Base-by-base conservation (phyloP, 192 early-diverging fungal genomes). In the Spizellomyces sp. region DNA sequence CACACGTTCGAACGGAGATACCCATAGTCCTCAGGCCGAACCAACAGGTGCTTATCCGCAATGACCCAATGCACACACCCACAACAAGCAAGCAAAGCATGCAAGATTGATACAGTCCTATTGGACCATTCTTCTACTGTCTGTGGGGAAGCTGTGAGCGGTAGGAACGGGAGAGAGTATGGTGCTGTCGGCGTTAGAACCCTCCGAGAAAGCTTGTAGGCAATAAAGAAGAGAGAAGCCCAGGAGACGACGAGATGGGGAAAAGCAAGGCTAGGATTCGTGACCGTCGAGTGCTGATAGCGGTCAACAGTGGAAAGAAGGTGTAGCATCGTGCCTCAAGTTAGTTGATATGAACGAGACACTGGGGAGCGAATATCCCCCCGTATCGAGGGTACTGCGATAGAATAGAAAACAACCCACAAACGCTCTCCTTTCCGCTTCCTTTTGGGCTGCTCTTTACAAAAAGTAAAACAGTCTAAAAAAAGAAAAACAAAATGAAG, bases 91-190 rank as follows among this genome's bases (percentile, higher is more conserved):
- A 70, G 42, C 9, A 45, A 7, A 10, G 68, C 68, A 59, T 70
- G 68, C 19, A 70, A 2, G 9, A 59, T 60, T 8, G 68, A 70
- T 5, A 48, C 58, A 59, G 58, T 22, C 19, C 68, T 56, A 36
- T 70, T 70, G 5, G 68, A 4, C 68, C 68, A 70, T 46, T 70
- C 68, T 46, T 70, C 68, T 15, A 70, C 50, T 8, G 68, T 27
- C 12, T 14, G 17, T 12, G 9, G 15, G 41, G 66, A 12, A 21
- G 15, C 12, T 17, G 42, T 45, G 36, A 45, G 9, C 9, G 36
- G 63, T 1, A 67, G 66, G 19, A 67, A 9, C 0, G 9, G 9
- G 19, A 67, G 66, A 17, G 66, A 67, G 9, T 27, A 36, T n/a
- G 44, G 10, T 27, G 17, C 22, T 17, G 15, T 10, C 22, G 66